Conservation (phyloP, 1,139 yeast species). For the Candida sanyaensis region DNA sequence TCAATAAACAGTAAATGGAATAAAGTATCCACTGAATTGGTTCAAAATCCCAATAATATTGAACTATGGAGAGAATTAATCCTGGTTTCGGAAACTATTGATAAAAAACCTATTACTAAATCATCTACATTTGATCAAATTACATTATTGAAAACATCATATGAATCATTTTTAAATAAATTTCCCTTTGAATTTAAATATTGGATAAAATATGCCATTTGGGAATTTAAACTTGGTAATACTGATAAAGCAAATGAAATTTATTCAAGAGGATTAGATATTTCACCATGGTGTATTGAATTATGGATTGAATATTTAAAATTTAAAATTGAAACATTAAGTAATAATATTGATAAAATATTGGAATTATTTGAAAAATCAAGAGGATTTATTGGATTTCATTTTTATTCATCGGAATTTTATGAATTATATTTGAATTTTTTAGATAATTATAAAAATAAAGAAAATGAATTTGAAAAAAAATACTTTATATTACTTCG, state of each 20-base stretch:
- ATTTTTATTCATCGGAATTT: slow-evolving; percentile 72
- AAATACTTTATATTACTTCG: slow-evolving; percentile 54
- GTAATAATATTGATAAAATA: slow-evolving; percentile 32
- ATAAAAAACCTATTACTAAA: slow-evolving; percentile 40
- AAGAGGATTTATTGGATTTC: slow-evolving; percentile 63
- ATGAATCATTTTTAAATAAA: slow-evolving; percentile 55
- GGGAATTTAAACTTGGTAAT: slow-evolving; percentile 63
- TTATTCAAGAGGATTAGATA: slow-evolving; percentile 54
- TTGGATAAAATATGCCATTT: slow-evolving; percentile 75
- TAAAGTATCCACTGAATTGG: slow-evolving; percentile 26
- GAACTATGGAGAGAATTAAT: slow-evolving; percentile 52
- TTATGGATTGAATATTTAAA: slow-evolving; percentile 74
- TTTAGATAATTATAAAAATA: slow-evolving; percentile 38
- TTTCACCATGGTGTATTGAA: slow-evolving; percentile 56
- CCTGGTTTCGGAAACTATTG: slow-evolving; percentile 26
- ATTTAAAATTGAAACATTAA: slow-evolving; percentile 49
- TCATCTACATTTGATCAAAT: slow-evolving; percentile 41
- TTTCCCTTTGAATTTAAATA: slow-evolving; percentile 77
- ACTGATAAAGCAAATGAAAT: slow-evolving; percentile 49
- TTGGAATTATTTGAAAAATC: slow-evolving; percentile 62
- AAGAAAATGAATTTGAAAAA: slow-evolving; percentile 28
- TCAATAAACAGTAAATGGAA: slow-evolving; percentile 13
- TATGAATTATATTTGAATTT: slow-evolving; percentile 73
- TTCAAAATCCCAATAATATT: slow-evolving; percentile 47
- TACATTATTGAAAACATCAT: slow-evolving; percentile 49